phyloP scores from a whole-genome alignment of 129 eudicot genomes.

The Lactuca sativa region DNA sequence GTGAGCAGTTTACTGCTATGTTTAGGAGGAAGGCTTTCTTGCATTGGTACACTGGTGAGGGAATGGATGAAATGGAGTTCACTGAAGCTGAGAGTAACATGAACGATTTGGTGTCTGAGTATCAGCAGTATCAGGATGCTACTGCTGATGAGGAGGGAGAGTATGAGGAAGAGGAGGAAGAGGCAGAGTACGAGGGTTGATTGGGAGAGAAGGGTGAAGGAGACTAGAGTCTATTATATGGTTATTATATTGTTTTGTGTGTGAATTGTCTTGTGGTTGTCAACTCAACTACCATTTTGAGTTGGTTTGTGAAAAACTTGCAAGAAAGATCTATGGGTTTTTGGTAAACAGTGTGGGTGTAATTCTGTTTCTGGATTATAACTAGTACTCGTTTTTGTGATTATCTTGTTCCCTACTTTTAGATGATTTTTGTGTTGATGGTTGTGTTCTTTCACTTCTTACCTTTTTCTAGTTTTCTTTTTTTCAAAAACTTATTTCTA shows the following conservation, averaged over 20 bases:
- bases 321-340: conserved; percentile 28
- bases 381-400: conserved; percentile 16
- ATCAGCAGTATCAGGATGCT: conserved; percentile 66
- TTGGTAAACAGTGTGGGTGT: conserved; percentile 35
- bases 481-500: no score
- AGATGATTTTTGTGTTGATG: not conserved
- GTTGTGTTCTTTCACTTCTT: no score
- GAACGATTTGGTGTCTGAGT: conserved; percentile 61
- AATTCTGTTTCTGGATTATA: conserved; percentile 25
- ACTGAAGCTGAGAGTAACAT: conserved; percentile 59
- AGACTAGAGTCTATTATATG: not conserved
- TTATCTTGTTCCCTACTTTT: not conserved
- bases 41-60: conserved; percentile 68
- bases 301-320: conserved; percentile 25
- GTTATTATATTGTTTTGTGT: conserved; percentile 9
- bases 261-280: conserved; percentile 38
- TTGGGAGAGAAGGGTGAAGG: not conserved
- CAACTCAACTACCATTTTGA: conserved; percentile 42
- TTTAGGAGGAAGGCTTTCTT: conserved; percentile 67
- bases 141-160: conserved; percentile 54
- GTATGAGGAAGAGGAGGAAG: conserved; percentile 46
- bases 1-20: conserved; percentile 66
- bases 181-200: conserved; percentile 23
- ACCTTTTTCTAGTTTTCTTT: no score
- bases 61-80: conserved; percentile 69